A percentile compares a stretch with the other conserved stretches of the same genome.
These are phyloP conservation scores for Corinectria fuckeliana DNA, from an alignment of 2,329 filamentous ascomycete genomes.

Conservation along the genomic window DNA sequence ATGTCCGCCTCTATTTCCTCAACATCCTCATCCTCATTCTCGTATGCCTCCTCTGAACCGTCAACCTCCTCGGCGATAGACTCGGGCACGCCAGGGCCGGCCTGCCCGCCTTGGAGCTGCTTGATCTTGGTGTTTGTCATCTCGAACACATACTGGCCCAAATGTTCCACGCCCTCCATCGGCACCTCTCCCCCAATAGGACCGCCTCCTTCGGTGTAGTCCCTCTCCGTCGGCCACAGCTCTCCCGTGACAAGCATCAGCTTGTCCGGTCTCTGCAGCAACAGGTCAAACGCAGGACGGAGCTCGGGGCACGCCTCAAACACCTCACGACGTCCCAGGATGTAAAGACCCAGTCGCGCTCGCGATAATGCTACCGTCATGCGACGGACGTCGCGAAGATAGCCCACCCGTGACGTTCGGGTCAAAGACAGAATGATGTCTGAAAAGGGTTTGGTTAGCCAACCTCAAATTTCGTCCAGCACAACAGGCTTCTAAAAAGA, in stretches of 20 bases:
- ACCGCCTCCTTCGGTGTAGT: constrained; percentile 48
- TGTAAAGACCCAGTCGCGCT: constrained; percentile 88
- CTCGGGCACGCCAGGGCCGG: constrained; percentile 26
- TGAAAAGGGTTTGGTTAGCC: constrained; percentile 46
- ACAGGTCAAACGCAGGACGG: constrained; percentile 80
- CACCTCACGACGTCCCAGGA: constrained; percentile 85
- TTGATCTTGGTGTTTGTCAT: constrained; percentile 76
- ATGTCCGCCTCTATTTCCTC: constrained; percentile 44
- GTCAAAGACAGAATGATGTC: constrained; percentile 94
- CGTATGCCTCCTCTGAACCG: constrained; percentile 41
- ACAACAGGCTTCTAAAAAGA: neutral
- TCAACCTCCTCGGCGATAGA: constrained; percentile 38
- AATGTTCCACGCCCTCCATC: constrained; percentile 92
- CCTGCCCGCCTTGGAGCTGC: constrained; percentile 53
- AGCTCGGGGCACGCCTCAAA: constrained; percentile 92
- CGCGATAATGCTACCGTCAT: constrained; percentile 94
- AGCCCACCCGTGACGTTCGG: constrained; percentile 86
- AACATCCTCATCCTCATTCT: constrained; percentile 42
- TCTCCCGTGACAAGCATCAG: constrained; percentile 84
- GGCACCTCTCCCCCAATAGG: constrained; percentile 64
- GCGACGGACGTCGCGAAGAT: constrained; percentile 89
- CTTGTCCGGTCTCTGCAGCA: constrained; percentile 81
- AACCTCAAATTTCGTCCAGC: neutral
- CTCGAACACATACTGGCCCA: constrained; percentile 95
- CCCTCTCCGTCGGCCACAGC: constrained; percentile 75